Conservation (phyloP, 2,329 filamentous ascomycete species). For the Penicillium sp. region DNA sequence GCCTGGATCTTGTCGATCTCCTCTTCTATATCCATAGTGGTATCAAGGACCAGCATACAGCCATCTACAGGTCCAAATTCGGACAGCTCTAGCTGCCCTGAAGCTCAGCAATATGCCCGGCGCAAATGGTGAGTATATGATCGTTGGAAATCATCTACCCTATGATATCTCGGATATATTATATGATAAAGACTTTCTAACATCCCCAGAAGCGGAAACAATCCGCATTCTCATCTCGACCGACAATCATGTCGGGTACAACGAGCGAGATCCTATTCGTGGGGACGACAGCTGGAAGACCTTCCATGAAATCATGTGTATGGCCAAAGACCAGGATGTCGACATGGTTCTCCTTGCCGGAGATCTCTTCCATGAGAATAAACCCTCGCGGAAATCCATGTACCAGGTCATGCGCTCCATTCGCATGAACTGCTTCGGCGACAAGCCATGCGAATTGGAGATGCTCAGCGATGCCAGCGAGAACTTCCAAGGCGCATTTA, state of each 20-base stretch:
- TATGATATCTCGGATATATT: no score
- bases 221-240: slow-evolving; percentile 94
- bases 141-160: not conserved
- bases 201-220: slow-evolving; percentile 67
- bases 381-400: slow-evolving; percentile 91
- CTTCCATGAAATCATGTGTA: slow-evolving; percentile 92
- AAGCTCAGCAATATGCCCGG: slow-evolving; percentile 26
- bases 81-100: no score
- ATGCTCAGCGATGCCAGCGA: slow-evolving; percentile 92
- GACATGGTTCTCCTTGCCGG: slow-evolving; percentile 97
- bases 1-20: no score
- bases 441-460: slow-evolving; percentile 93
- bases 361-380: slow-evolving; percentile 97
- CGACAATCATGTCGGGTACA: slow-evolving; percentile 97
- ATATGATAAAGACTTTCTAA: not conserved
- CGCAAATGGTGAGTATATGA: slow-evolving; percentile 30
- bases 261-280: slow-evolving; percentile 90
- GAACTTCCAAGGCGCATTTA: slow-evolving; percentile 86
- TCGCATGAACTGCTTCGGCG: slow-evolving; percentile 89
- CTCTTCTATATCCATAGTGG: no score
- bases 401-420: slow-evolving; percentile 97
- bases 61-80: no score
- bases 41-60: no score
- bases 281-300: slow-evolving; percentile 96
- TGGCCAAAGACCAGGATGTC: slow-evolving; percentile 86